Conservation (phyloP, 345 rosid genomes). For the Hypericum androsaemum region DNA sequence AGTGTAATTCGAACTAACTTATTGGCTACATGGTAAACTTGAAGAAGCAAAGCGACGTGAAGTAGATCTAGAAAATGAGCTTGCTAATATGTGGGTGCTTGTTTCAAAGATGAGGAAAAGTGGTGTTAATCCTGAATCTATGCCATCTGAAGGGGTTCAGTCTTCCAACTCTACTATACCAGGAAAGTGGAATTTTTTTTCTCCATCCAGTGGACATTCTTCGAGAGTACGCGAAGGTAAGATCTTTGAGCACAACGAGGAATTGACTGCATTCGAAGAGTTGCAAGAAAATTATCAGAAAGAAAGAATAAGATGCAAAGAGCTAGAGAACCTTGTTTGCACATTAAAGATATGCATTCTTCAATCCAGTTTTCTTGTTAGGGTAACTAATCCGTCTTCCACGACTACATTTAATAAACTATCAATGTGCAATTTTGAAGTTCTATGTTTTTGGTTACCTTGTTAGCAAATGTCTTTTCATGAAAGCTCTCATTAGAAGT, state of each 20-base stretch:
- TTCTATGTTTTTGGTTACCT: not conserved
- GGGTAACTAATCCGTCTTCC: not conserved
- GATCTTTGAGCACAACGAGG: constrained; percentile 17
- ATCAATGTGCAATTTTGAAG: not conserved
- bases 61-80: constrained; percentile 46
- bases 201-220: constrained; percentile 17
- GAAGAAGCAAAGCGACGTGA: constrained; percentile 43
- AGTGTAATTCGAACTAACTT: too few species aligned
- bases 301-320: constrained; percentile 41
- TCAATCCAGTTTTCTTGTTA: not conserved
- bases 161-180: constrained; percentile 13
- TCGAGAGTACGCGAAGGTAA: constrained; percentile 21
- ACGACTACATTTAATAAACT: not conserved
- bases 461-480: too few species aligned
- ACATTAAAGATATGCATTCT: constrained; percentile 39
- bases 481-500: too few species aligned
- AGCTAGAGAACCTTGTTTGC: constrained; percentile 34
- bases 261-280: constrained; percentile 18
- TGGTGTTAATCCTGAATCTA: constrained; percentile 20
- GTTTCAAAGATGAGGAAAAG: constrained; percentile 39
- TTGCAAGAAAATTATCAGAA: constrained; percentile 24
- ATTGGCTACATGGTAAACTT: constrained; percentile 27
- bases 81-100: constrained; percentile 55
- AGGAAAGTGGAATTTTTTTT: constrained; percentile 19
- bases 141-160: constrained; percentile 12